Percentiles rank a stretch among this genome's conserved stretches.
Conservation (phyloP, 2,329 filamentous ascomycete species). For the Pyricularia sp. region DNA sequence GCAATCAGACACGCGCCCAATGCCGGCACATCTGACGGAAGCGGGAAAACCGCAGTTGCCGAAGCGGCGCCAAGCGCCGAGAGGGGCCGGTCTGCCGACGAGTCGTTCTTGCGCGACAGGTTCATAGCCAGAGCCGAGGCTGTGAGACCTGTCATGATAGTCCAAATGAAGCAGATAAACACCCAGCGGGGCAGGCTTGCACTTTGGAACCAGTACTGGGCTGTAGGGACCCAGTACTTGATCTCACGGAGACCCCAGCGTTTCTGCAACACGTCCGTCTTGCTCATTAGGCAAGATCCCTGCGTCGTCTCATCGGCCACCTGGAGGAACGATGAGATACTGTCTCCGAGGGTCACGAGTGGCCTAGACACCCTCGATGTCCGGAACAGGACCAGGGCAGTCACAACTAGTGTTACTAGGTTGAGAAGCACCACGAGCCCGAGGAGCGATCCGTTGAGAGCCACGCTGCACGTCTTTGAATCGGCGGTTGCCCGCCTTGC, state of each 20-base stretch:
- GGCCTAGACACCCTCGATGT: constrained; percentile 25
- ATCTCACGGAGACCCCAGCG: constrained; percentile 32
- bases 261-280: constrained; percentile 32
- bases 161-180: constrained; percentile 28
- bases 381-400: constrained; percentile 16
- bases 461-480: constrained; percentile 26
- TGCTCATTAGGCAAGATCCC: constrained; percentile 33
- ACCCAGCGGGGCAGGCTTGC: constrained; percentile 33
- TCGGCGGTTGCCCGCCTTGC: constrained; percentile 13
- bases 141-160: constrained; percentile 24
- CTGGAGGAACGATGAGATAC: constrained; percentile 38
- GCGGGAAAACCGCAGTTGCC: constrained; percentile 22
- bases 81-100: constrained; percentile 15
- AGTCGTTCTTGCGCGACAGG: constrained; percentile 16
- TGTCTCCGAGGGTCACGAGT: constrained; percentile 40
- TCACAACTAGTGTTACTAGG: constrained; percentile 24
- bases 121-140: constrained; percentile 27
- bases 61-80: constrained; percentile 31
- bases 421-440: constrained; percentile 32
- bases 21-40: constrained; percentile 12
- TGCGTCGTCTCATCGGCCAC: constrained; percentile 33
- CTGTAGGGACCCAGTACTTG: constrained; percentile 29
- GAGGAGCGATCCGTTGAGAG: constrained; percentile 33
- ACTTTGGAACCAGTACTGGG: constrained; percentile 35
- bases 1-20: constrained; percentile 27